A percentile compares a stretch with the other conserved stretches of the same genome.
Conservation (phyloP, 192 early-diverging fungal species). For the Radiomyces spectabilis region DNA sequence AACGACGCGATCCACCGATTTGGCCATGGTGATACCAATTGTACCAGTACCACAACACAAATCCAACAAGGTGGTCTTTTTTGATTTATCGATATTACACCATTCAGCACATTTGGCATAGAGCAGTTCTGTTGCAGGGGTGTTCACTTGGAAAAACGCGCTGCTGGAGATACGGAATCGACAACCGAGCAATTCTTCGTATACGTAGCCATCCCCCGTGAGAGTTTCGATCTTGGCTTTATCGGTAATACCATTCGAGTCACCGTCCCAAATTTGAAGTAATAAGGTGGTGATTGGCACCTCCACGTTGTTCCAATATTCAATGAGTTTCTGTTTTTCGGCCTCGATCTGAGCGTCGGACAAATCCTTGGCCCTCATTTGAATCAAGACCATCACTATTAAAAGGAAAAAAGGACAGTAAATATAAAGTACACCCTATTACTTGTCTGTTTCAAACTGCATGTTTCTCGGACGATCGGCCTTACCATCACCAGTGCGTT, state of each 20-base stretch:
- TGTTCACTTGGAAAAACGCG: conserved; percentile 80
- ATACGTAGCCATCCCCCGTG: conserved; percentile 44
- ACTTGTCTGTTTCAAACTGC: too few species aligned
- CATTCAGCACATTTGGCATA: conserved; percentile 41
- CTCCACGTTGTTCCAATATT: conserved; percentile 23
- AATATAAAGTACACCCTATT: too few species aligned
- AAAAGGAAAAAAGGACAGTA: conserved; percentile 3
- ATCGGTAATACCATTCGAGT: conserved; percentile 50
- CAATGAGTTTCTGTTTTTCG: conserved; percentile 23
- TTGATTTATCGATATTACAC: conserved; percentile 16
- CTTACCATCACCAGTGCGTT: conserved; percentile 48
- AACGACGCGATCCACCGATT: conserved; percentile 56
- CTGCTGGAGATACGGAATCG: conserved; percentile 66
- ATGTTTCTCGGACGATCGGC: too few species aligned
- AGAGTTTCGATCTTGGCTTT: conserved; percentile 34
- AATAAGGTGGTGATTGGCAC: conserved; percentile 42
- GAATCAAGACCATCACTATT: conserved; percentile 54
- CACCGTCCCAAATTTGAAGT: conserved; percentile 37
- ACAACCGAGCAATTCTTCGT: conserved; percentile 57
- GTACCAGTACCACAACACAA: conserved; percentile 84
- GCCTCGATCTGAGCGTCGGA: conserved; percentile 27
- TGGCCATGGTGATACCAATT: conserved; percentile 71
- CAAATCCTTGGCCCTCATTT: conserved; percentile 42
- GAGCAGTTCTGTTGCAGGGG: conserved; percentile 56
- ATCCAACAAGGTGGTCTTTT: conserved; percentile 51